phyloP scores from a whole-genome alignment of 345 rosid species.

The Hibiscus trionum region DNA sequence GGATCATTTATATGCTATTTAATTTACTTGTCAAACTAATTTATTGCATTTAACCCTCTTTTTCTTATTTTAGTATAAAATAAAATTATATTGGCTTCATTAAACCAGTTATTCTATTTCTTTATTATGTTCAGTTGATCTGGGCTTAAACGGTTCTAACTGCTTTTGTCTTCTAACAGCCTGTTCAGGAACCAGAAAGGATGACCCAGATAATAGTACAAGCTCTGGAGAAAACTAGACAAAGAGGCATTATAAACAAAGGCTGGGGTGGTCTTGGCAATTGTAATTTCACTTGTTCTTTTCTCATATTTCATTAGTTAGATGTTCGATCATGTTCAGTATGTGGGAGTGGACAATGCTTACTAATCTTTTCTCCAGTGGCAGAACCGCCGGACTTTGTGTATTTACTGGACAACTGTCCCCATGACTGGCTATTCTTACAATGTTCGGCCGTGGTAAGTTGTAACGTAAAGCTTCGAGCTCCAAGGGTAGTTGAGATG shows the following conservation, averaged over 20 bases:
- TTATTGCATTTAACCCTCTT: not conserved
- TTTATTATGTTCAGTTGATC: not conserved
- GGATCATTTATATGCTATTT: not conserved
- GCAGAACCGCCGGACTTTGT: slow-evolving; percentile 39
- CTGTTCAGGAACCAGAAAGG: slow-evolving; percentile 51
- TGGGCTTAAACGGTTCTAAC: not conserved
- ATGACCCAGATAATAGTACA: slow-evolving; percentile 50
- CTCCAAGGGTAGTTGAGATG: not conserved
- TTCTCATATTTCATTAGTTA: not conserved
- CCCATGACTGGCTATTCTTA: slow-evolving; percentile 63
- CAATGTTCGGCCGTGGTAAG: slow-evolving; percentile 62
- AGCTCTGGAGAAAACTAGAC: slow-evolving; percentile 45
- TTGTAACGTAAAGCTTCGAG: not conserved
- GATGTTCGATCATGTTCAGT: not conserved
- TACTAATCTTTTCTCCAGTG: slow-evolving; percentile 29
- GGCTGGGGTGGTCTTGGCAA: slow-evolving; percentile 79
- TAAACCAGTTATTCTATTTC: not conserved
- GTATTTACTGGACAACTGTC: slow-evolving; percentile 56
- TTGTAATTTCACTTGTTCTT: slow-evolving; percentile 24
- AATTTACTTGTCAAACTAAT: not conserved
- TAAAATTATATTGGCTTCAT: slow-evolving; percentile 1
- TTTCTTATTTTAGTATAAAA: not conserved
- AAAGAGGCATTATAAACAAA: slow-evolving; percentile 64
- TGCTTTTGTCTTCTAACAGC: slow-evolving; percentile 27
- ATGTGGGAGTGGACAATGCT: not conserved